These are phyloP conservation scores for Aspergillus panamensis DNA, from an alignment of 495 filamentous ascomycete species.

Conservation along the genomic window DNA sequence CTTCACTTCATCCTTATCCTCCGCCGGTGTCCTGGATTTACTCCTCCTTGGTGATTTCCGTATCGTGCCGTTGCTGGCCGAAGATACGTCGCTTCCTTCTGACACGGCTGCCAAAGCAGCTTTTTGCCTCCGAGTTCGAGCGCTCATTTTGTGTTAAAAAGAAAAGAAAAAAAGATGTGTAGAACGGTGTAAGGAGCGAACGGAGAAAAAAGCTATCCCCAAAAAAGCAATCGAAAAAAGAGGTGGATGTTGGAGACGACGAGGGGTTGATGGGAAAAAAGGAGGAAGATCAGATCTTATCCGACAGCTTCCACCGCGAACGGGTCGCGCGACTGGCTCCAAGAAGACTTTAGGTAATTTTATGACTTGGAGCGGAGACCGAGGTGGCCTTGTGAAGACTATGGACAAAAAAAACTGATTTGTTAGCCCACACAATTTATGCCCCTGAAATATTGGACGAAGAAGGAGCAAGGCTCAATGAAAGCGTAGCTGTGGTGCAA, in stretches of 20 bases:
- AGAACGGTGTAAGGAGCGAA: slow-evolving; percentile 1
- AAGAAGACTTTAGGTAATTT: background rate
- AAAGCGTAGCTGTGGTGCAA: background rate
- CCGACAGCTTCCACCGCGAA: slow-evolving; percentile 19
- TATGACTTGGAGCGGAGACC: background rate
- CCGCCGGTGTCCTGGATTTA: slow-evolving; percentile 16
- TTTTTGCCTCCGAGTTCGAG: slow-evolving; percentile 44
- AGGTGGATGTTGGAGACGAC: slow-evolving; percentile 1
- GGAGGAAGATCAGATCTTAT: slow-evolving; percentile 21
- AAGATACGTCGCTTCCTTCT: slow-evolving; percentile 36
- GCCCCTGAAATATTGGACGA: background rate
- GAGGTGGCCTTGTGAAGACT: background rate
- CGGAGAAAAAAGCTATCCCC: background rate
- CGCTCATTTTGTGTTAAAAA: slow-evolving; percentile 33
- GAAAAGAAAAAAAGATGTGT: slow-evolving; percentile 4
- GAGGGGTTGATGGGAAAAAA: slow-evolving; percentile 13
- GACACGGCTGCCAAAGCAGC: slow-evolving; percentile 34
- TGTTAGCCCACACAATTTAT: background rate
- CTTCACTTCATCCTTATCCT: slow-evolving; percentile 34
- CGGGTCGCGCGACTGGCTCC: slow-evolving; percentile 4
- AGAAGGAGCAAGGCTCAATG: background rate
- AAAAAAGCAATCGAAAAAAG: background rate
- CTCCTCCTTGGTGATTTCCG: slow-evolving; percentile 32
- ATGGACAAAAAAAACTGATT: background rate
- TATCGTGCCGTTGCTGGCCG: slow-evolving; percentile 30